Evolutionary conservation across 371 early-diverging fungal genomes (phyloP).

Genomic region (Smittium culicis): DNA sequence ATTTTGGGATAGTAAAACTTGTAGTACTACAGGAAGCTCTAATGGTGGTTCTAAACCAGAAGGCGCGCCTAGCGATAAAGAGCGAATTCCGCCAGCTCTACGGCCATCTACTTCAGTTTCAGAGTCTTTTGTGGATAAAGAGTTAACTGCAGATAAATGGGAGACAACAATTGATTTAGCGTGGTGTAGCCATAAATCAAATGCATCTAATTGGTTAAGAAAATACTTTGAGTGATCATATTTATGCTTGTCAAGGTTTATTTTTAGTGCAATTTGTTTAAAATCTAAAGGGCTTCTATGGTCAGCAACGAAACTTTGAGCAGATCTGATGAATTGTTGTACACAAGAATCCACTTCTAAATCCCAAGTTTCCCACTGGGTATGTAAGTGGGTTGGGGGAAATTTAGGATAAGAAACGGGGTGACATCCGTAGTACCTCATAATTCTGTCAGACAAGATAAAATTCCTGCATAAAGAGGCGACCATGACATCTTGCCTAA

Average conservation of each 20-base stretch:
- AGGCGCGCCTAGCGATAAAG: slow-evolving; percentile 37
- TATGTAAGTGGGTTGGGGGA: slow-evolving; percentile 81
- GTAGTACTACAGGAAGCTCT: slow-evolving; percentile 89
- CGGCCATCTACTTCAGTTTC: neutral
- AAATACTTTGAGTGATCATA: slow-evolving; percentile 82
- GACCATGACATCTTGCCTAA: slow-evolving; percentile 90
- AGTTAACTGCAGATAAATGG: slow-evolving; percentile 18
- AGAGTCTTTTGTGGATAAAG: too few relatives aligned
- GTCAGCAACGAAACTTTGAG: slow-evolving; percentile 38
- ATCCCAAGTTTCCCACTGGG: slow-evolving; percentile 95
- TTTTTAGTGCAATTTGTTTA: neutral
- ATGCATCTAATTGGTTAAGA: slow-evolving; percentile 88
- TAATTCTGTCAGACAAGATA: slow-evolving; percentile 84
- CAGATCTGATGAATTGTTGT: slow-evolving; percentile 66
- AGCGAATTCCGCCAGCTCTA: slow-evolving; percentile 15
- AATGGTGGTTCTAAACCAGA: slow-evolving; percentile 60
- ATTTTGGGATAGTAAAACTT: slow-evolving; percentile 85
- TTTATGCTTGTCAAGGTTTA: neutral
- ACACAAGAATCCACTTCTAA: slow-evolving; percentile 88
- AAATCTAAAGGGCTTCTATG: slow-evolving; percentile 16
- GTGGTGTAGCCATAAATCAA: slow-evolving; percentile 89
- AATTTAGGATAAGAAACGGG: slow-evolving; percentile 76
- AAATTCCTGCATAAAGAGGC: slow-evolving; percentile 92
- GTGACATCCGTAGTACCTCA: slow-evolving; percentile 80
- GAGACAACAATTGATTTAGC: slow-evolving; percentile 35